A percentile compares a stretch with the other conserved stretches of the same genome.
Evolutionary conservation across 139 green algal genomes (phyloP).

Genomic region (Pleodorina starrii): DNA sequence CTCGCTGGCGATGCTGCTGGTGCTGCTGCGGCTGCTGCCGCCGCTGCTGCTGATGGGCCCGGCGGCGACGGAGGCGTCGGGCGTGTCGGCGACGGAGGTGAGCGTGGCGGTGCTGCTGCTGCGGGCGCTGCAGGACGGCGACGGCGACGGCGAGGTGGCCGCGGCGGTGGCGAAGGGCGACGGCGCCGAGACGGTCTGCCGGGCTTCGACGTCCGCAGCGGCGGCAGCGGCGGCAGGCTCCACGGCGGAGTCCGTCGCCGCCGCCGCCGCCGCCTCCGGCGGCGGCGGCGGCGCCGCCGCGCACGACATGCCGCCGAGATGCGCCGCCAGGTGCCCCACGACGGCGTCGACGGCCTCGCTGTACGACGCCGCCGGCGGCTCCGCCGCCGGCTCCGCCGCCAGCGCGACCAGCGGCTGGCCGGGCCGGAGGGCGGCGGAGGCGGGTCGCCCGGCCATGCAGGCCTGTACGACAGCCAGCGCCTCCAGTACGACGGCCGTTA

Average conservation of each 20-base stretch:
- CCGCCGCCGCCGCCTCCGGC: background rate
- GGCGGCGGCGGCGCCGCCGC: background rate
- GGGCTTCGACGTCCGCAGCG: background rate
- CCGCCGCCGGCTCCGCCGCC: background rate
- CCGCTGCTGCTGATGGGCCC: background rate
- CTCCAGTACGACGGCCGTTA: background rate
- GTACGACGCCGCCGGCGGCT: background rate
- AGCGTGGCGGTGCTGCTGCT: background rate
- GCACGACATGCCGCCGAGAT: conserved; percentile 3
- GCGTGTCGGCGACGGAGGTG: background rate
- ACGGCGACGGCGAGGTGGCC: background rate
- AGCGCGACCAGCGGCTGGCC: background rate
- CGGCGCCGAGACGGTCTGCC: background rate
- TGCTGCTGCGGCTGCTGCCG: background rate
- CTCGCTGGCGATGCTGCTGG: background rate
- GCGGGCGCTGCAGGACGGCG: background rate
- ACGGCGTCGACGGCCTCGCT: background rate
- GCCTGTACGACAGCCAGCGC: conserved; percentile 9
- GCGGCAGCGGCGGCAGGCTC: background rate
- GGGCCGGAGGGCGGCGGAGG: background rate
- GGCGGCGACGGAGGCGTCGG: background rate
- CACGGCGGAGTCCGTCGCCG: background rate
- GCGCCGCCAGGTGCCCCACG: conserved; percentile 30
- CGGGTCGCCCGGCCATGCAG: background rate
- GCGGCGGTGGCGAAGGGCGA: background rate